These are phyloP conservation scores for Ogataea ganodermae DNA, from an alignment of 805 yeast genomes.

Conservation along the genomic window DNA sequence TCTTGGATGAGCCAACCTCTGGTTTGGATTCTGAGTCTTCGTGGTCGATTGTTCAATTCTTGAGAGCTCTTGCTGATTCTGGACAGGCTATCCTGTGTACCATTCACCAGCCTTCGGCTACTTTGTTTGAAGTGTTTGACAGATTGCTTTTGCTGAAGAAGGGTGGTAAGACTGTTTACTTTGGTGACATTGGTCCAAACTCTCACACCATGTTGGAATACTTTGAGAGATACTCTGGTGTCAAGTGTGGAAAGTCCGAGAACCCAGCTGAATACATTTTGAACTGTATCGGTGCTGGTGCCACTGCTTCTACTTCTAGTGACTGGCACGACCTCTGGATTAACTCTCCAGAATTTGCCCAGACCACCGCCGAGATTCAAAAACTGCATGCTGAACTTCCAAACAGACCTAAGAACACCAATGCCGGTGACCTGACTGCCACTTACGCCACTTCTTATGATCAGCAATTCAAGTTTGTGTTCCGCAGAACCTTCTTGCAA, in stretches of 20 bases:
- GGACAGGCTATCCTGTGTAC: constrained; percentile 61
- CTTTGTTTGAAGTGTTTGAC: constrained; percentile 45
- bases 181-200: constrained; percentile 53
- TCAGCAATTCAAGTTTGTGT: constrained; percentile 39
- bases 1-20: constrained; percentile 63
- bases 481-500: constrained; percentile 42
- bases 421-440: constrained; percentile 31
- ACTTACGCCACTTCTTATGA: constrained; percentile 50
- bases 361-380: constrained; percentile 36
- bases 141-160: constrained; percentile 48
- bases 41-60: constrained; percentile 55
- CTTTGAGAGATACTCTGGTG: constrained; percentile 59
- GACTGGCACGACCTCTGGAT: constrained; percentile 72
- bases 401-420: constrained; percentile 25
- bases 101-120: constrained; percentile 52
- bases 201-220: constrained; percentile 45
- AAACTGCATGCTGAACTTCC: constrained; percentile 31
- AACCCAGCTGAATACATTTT: constrained; percentile 79
- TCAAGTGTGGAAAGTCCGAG: constrained; percentile 59
- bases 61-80: constrained; percentile 49
- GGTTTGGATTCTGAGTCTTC: constrained; percentile 61
- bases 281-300: constrained; percentile 80
- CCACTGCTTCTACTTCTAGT: constrained; percentile 59
- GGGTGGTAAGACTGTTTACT: constrained; percentile 55
- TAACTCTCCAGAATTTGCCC: constrained; percentile 36